A percentile compares a stretch with the other conserved stretches of the same genome.
Conservation (phyloP, 208 protist genomes). For the Acanthamoeba comandoni region DNA sequence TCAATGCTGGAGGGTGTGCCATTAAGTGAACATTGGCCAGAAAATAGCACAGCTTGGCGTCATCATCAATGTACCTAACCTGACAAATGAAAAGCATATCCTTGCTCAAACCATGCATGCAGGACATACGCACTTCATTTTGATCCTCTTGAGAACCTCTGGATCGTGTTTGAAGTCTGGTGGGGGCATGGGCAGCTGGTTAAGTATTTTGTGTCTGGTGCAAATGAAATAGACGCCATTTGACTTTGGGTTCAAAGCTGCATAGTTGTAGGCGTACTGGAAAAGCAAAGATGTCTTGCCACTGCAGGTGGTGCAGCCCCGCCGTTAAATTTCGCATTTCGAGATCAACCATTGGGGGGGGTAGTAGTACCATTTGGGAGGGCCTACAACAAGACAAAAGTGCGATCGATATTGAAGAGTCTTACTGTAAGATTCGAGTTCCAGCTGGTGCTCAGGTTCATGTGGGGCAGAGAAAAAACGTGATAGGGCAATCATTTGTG, state of each 20-base stretch:
- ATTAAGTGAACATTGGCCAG: constrained; percentile 23
- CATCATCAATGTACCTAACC: constrained; percentile 17
- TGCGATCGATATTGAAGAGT: background rate
- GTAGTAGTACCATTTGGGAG: background rate
- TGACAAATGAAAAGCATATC: background rate
- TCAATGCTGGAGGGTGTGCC: background rate
- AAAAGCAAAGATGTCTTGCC: constrained; percentile 50
- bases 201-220: constrained; percentile 16
- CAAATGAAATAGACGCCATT: constrained; percentile 24
- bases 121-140: constrained; percentile 10
- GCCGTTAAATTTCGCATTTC: background rate
- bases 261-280: constrained; percentile 50
- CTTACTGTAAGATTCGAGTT: background rate
- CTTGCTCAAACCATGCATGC: background rate
- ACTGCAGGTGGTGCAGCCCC: background rate
- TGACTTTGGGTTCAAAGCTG: background rate
- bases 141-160: constrained; percentile 32
- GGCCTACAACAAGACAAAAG: constrained; percentile 8
- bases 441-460: background rate
- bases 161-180: background rate
- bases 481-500: too few relatives aligned
- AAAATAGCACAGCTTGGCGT: constrained; percentile 39
- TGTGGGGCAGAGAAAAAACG: constrained; percentile 13
- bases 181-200: constrained; percentile 21
- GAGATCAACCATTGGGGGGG: background rate